Evolutionary conservation across 2,329 filamentous ascomycete genomes (phyloP).

Genomic region (Hymenoscyphus scutula): DNA sequence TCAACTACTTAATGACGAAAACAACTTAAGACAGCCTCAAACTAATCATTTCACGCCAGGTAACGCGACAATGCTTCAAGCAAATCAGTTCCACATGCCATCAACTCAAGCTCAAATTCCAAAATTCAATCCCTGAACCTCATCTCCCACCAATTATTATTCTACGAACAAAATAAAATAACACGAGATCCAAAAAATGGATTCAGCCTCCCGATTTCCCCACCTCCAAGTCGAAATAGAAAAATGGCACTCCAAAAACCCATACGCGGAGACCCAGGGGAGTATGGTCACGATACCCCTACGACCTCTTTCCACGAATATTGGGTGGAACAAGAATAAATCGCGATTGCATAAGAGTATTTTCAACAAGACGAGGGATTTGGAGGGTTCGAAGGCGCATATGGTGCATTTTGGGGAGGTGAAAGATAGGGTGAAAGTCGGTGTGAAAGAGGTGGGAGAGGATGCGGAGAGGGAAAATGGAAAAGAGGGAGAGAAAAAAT

Average conservation of each 20-base stretch:
- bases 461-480: neutral
- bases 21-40: neutral
- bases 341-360: neutral
- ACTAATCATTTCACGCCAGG: neutral
- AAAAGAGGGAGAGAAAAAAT: neutral
- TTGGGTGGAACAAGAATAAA: neutral
- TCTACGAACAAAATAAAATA: neutral
- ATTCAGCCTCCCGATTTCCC: neutral
- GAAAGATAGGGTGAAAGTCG: neutral
- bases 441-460: neutral
- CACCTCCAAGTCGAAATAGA: slow-evolving; percentile 2
- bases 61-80: neutral
- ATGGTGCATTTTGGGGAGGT: neutral
- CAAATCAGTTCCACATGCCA: neutral
- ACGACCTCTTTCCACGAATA: neutral
- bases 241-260: slow-evolving; percentile 2
- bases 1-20: neutral
- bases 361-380: slow-evolving; percentile 1
- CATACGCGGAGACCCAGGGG: neutral
- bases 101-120: neutral
- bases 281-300: neutral
- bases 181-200: neutral
- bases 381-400: neutral
- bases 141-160: neutral
- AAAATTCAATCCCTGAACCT: neutral